A percentile compares a stretch with the other conserved stretches of the same genome.
Conservation (phyloP, 2,329 filamentous ascomycete genomes). For the Phaeosphaeriaceae sp. region DNA sequence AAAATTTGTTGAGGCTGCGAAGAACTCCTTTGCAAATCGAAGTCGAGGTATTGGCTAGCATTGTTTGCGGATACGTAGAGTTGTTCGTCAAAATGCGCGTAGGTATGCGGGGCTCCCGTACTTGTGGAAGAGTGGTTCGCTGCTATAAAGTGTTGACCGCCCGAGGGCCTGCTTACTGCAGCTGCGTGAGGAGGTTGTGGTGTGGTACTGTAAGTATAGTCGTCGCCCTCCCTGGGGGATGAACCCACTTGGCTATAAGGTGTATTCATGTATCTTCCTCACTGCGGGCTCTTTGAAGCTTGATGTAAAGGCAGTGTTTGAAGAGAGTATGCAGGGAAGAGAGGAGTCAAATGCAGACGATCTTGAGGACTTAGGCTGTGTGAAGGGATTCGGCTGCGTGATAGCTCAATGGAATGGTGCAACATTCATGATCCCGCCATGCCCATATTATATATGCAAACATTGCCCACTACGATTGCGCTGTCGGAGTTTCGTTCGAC, state of each 20-base stretch:
- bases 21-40: slow-evolving; percentile 10
- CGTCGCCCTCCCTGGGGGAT: slow-evolving; percentile 3
- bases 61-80: slow-evolving; percentile 20
- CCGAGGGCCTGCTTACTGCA: not conserved
- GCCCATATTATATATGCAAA: slow-evolving; percentile 8
- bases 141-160: slow-evolving; percentile 5
- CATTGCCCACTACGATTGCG: slow-evolving; percentile 10
- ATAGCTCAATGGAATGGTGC: slow-evolving; percentile 13
- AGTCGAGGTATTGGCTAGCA: slow-evolving; percentile 16
- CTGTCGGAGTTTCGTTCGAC: slow-evolving; percentile 4
- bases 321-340: slow-evolving; percentile 3
- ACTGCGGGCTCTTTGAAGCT: not conserved
- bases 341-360: not conserved
- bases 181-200: slow-evolving; percentile 2
- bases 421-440: slow-evolving; percentile 2
- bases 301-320: slow-evolving; percentile 2
- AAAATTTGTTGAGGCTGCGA: slow-evolving; percentile 8
- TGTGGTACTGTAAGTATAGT: not conserved
- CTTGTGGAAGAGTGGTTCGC: not conserved
- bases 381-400: slow-evolving; percentile 7
- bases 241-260: slow-evolving; percentile 6
- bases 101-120: slow-evolving; percentile 7
- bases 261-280: slow-evolving; percentile 18
- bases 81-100: slow-evolving; percentile 3
- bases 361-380: slow-evolving; percentile 2